Conservation (phyloP, 116 monocot genomes). For the Cymodocea nodosa region DNA sequence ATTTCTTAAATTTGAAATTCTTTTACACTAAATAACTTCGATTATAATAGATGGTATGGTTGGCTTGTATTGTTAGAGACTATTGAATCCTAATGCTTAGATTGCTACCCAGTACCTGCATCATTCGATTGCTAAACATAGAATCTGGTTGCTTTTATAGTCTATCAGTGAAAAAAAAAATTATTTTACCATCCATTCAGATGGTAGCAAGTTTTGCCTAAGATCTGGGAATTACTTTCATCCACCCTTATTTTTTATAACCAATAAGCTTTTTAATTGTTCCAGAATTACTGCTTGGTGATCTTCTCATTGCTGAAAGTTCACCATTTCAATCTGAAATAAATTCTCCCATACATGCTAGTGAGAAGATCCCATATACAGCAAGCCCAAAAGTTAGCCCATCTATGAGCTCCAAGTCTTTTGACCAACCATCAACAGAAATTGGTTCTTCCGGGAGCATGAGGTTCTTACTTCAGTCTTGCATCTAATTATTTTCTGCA, state of each 20-base stretch:
- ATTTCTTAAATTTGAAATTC: too few species aligned
- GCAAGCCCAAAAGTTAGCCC: slow-evolving; percentile 18
- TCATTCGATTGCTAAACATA: too few species aligned
- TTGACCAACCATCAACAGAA: slow-evolving; percentile 21
- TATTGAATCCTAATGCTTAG: too few species aligned
- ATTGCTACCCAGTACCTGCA: too few species aligned
- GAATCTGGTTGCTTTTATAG: neutral
- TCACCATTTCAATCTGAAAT: slow-evolving; percentile 64
- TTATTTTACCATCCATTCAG: neutral
- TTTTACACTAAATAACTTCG: too few species aligned
- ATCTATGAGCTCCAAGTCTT: slow-evolving; percentile 14
- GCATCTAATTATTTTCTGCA: neutral
- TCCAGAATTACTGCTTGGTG: slow-evolving; percentile 74
- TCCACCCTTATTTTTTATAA: neutral
- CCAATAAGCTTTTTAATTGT: neutral
- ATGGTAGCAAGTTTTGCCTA: neutral
- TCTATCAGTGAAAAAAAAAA: neutral
- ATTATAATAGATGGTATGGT: too few species aligned
- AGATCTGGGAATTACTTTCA: too few species aligned
- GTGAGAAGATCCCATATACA: slow-evolving; percentile 18
- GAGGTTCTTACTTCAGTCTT: slow-evolving; percentile 1
- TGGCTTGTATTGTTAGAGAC: too few species aligned
- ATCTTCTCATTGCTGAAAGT: slow-evolving; percentile 89
- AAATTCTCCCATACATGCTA: slow-evolving; percentile 37
- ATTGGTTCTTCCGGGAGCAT: slow-evolving; percentile 6